Conservation (phyloP, 2,329 filamentous ascomycete genomes). For the Ophiognomonia clavigignenti-juglandacearum region DNA sequence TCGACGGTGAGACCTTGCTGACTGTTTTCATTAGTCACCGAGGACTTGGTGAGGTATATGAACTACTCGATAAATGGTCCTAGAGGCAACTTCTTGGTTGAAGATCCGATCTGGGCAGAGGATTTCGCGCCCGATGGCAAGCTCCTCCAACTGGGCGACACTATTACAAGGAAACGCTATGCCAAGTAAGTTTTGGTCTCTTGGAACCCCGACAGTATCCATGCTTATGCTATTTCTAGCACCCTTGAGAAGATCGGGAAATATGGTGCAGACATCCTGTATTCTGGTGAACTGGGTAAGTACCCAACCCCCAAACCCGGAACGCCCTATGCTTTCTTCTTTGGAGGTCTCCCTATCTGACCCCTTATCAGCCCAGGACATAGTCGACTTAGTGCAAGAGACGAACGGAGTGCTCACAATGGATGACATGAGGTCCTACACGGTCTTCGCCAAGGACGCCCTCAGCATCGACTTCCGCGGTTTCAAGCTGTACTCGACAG, state of each 20-base stretch:
- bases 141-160: constrained; percentile 66
- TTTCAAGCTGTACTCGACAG: constrained; percentile 63
- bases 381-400: constrained; percentile 62
- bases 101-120: constrained; percentile 74
- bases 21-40: constrained; percentile 47
- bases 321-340: neutral
- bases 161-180: constrained; percentile 75
- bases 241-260: constrained; percentile 74
- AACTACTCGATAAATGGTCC: constrained; percentile 32
- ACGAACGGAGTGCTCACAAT: constrained; percentile 82
- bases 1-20: constrained; percentile 2
- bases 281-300: constrained; percentile 32
- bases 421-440: constrained; percentile 70
- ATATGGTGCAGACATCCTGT: constrained; percentile 45
- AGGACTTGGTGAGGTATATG: constrained; percentile 75
- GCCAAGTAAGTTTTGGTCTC: constrained; percentile 39
- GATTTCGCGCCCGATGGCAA: constrained; percentile 83
- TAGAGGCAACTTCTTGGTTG: constrained; percentile 59
- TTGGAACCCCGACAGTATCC: accelerated
- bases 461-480: constrained; percentile 63
- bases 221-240: constrained; percentile 19
- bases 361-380: constrained; percentile 58
- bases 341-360: constrained; percentile 10
- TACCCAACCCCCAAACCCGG: constrained; percentile 1
- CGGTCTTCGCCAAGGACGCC: constrained; percentile 54